phyloP scores from a whole-genome alignment of 1,284 basidiomycete species.

The Wolfiporia cocos region DNA sequence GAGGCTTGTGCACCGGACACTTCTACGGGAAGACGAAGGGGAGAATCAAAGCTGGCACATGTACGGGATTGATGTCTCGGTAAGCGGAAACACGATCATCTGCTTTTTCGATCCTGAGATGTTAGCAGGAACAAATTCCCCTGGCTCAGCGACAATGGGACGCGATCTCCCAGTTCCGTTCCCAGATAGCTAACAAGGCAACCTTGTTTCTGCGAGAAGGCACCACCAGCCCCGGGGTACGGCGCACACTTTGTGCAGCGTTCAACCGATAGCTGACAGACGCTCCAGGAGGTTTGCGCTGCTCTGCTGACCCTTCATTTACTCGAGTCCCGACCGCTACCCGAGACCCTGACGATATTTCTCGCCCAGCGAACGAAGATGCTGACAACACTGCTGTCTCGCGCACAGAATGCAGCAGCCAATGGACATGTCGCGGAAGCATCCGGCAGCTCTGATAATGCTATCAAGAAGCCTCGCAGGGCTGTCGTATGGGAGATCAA shows the following conservation, averaged over 20 bases:
- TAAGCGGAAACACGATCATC: conserved; percentile 30
- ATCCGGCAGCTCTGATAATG: conserved; percentile 11
- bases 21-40: conserved; percentile 55
- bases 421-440: conserved; percentile 32
- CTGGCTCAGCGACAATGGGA: conserved; percentile 90
- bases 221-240: conserved; percentile 42
- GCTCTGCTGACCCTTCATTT: conserved; percentile 77
- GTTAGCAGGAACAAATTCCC: conserved; percentile 66
- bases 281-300: conserved; percentile 59
- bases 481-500: conserved; percentile 41
- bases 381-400: conserved; percentile 41
- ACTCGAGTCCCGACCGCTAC: conserved; percentile 73
- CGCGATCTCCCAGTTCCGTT: conserved; percentile 72
- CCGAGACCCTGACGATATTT: conserved; percentile 64
- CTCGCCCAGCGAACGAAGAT: conserved; percentile 69
- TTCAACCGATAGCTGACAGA: conserved; percentile 7
- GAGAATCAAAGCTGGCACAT: conserved; percentile 37
- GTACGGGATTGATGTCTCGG: conserved; percentile 60
- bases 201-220: conserved; percentile 66
- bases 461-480: conserved; percentile 22
- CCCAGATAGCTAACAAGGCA: conserved; percentile 81
- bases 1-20: conserved; percentile 69
- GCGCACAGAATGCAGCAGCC: conserved; percentile 17
- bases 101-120: conserved; percentile 2
- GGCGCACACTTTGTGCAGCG: conserved; percentile 1